Percentiles rank a stretch among this genome's conserved stretches.
phyloP scores from a whole-genome alignment of 352 stramenopile species.

The Globisporangium solare region DNA sequence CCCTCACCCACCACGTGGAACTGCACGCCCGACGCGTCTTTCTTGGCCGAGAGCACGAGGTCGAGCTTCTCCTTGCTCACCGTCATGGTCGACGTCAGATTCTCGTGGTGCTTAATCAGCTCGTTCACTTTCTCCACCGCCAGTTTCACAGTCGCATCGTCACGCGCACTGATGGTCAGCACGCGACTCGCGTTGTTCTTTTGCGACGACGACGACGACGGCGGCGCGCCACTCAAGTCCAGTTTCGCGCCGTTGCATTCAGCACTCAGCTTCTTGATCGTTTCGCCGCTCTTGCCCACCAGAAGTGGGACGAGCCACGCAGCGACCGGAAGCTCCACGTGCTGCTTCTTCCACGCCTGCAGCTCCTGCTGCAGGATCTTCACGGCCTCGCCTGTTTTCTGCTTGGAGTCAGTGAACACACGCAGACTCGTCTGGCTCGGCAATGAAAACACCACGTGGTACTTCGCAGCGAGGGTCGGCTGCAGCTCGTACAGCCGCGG shows the following conservation, averaged over 20 bases:
- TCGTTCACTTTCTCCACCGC: slow-evolving; percentile 54
- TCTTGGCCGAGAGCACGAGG: slow-evolving; percentile 46
- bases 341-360: slow-evolving; percentile 57
- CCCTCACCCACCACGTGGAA: slow-evolving; percentile 45
- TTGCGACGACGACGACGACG: slow-evolving; percentile 8
- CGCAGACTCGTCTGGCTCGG: slow-evolving; percentile 48
- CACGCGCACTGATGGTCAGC: slow-evolving; percentile 61
- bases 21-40: slow-evolving; percentile 39
- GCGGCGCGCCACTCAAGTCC: slow-evolving; percentile 35
- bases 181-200: slow-evolving; percentile 32
- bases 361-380: slow-evolving; percentile 42
- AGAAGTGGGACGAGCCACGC: slow-evolving; percentile 65
- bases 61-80: slow-evolving; percentile 45
- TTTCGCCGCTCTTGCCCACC: slow-evolving; percentile 71
- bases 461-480: slow-evolving; percentile 42
- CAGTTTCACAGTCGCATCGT: slow-evolving; percentile 55
- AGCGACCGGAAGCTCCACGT: slow-evolving; percentile 55
- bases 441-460: slow-evolving; percentile 59
- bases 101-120: slow-evolving; percentile 46
- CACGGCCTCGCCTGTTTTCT: slow-evolving; percentile 35
- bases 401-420: slow-evolving; percentile 67
- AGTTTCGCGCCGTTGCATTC: slow-evolving; percentile 52
- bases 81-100: slow-evolving; percentile 38
- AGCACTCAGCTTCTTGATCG: slow-evolving; percentile 65
- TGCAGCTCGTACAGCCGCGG: slow-evolving; percentile 60